Evolutionary conservation across 2,329 filamentous ascomycete genomes (phyloP).

Genomic region (Xylariales sp.): DNA sequence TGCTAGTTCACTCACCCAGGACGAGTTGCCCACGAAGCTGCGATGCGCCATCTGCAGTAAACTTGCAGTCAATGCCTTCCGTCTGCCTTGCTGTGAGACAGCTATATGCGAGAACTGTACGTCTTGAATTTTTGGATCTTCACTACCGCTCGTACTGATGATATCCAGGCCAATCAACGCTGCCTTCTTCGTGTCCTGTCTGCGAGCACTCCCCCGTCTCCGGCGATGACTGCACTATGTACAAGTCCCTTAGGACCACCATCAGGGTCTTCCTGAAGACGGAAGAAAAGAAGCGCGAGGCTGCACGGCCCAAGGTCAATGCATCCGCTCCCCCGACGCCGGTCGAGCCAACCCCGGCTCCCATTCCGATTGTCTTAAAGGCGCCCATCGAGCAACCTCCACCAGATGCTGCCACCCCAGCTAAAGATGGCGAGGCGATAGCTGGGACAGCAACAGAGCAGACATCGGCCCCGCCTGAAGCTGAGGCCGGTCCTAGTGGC

Average conservation of each 20-base stretch:
- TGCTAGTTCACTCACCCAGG: conserved; percentile 66
- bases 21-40: conserved; percentile 92
- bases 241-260: conserved; percentile 88
- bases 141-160: conserved; percentile 11
- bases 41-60: conserved; percentile 92
- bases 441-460: not conserved
- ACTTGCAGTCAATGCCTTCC: conserved; percentile 84
- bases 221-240: conserved; percentile 77
- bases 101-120: conserved; percentile 87
- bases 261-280: conserved; percentile 88
- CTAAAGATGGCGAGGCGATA: conserved; percentile 1
- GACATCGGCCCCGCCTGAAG: not conserved
- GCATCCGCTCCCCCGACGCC: conserved; percentile 36
- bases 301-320: conserved; percentile 47
- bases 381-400: conserved; percentile 17
- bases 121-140: conserved; percentile 24
- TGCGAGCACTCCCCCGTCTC: conserved; percentile 90
- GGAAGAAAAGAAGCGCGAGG: conserved; percentile 83
- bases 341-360: conserved; percentile 34
- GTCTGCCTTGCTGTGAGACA: conserved; percentile 91
- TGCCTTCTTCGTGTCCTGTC: conserved; percentile 79
- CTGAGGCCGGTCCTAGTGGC: not conserved
- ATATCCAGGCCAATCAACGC: conserved; percentile 64
- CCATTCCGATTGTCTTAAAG: conserved; percentile 27
- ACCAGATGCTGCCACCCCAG: conserved; percentile 11